Evolutionary conservation across 2,329 filamentous ascomycete species (phyloP), one percentile per base, ranked within the genome.

Genomic region (Ceratocystis colombiana): DNA sequence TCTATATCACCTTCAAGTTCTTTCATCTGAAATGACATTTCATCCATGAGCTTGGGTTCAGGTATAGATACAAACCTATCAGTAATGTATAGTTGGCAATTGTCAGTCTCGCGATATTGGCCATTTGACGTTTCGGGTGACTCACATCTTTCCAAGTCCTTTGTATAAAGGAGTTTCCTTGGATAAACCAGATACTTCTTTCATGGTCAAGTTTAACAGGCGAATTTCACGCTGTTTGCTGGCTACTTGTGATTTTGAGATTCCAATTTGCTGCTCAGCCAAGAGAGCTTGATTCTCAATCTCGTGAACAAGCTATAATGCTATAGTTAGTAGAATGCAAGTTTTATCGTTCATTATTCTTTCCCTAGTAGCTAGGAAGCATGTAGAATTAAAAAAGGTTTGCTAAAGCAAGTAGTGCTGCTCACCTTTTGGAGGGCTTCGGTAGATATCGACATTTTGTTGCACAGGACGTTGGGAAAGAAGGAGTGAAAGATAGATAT

Each of bases 111-210:
- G 22, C 3, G 7, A 28, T 28, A 1, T 25, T 15, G 50, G 17
- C 37, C 64, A 68, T 64, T 65, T 63, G 22, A 22, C 7, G 8
- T 20, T 53, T 53, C 5, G 10, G 1, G 8, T 10, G 65, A 77
- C 86, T 72, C 76, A 96, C 94, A 99, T 97, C 79, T 97, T 99
- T 64, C 94, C 94, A 10, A 97, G 88, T 5, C 93, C 93, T 77
- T 97, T 93, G 72, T 97, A 99, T 33, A 96, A 84, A 41, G 87
- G 87, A 0, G 90, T 94, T 61, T 87, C 83, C 20, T 82, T 75
- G 3, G 91, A 88, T 68, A 99, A 77, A 5, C 84, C 82, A n/a
- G 84, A 83, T 62, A 97, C 80, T 76, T 99, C 94, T 70, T 83
- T 89, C 45, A 88, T 83, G 1, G 93, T 97, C 70, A 99, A 79